These are phyloP conservation scores for Ormosia emarginata DNA, from an alignment of 306 rosid species.

Conservation along the genomic window DNA sequence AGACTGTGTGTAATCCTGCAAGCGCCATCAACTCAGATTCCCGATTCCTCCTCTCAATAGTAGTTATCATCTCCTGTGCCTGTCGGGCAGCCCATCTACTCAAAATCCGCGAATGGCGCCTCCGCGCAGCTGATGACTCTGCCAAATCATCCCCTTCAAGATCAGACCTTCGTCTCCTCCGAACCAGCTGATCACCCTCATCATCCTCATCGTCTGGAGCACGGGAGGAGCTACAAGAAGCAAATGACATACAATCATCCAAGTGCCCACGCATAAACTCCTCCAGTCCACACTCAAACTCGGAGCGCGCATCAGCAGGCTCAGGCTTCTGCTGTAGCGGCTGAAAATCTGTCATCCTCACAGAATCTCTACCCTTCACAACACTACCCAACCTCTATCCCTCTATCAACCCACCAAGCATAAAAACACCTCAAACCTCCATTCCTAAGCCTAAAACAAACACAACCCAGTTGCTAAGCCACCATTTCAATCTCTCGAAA, in stretches of 20 bases:
- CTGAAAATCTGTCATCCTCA: slow-evolving; percentile 80
- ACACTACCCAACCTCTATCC: slow-evolving; percentile 36
- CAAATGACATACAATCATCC: slow-evolving; percentile 96
- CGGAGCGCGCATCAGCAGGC: slow-evolving; percentile 68
- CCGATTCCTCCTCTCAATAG: slow-evolving; percentile 94
- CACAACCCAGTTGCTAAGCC: slow-evolving; percentile 32
- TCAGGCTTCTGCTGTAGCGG: slow-evolving; percentile 93
- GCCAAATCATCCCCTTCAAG: slow-evolving; percentile 94
- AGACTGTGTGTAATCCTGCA: slow-evolving; percentile 90
- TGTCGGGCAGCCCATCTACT: slow-evolving; percentile 97
- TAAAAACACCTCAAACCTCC: slow-evolving; percentile 30
- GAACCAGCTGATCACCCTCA: slow-evolving; percentile 82
- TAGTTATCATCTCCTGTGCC: slow-evolving; percentile 99
- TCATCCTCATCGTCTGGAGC: slow-evolving; percentile 78
- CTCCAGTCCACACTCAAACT: slow-evolving; percentile 84
- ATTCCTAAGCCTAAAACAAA: slow-evolving; percentile 31
- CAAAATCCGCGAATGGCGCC: slow-evolving; percentile 86
- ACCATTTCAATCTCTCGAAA: slow-evolving; percentile 46
- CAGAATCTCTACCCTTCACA: slow-evolving; percentile 31
- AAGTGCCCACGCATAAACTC: slow-evolving; percentile 92
- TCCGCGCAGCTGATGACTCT: slow-evolving; percentile 81
- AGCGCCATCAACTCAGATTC: slow-evolving; percentile 98
- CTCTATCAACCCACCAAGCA: slow-evolving; percentile 26
- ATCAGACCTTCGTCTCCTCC: slow-evolving; percentile 94
- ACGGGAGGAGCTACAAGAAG: slow-evolving; percentile 86